Conservation (phyloP, 225 moss, liverwort and hornwort species). For the Takakia lepidozioides region DNA sequence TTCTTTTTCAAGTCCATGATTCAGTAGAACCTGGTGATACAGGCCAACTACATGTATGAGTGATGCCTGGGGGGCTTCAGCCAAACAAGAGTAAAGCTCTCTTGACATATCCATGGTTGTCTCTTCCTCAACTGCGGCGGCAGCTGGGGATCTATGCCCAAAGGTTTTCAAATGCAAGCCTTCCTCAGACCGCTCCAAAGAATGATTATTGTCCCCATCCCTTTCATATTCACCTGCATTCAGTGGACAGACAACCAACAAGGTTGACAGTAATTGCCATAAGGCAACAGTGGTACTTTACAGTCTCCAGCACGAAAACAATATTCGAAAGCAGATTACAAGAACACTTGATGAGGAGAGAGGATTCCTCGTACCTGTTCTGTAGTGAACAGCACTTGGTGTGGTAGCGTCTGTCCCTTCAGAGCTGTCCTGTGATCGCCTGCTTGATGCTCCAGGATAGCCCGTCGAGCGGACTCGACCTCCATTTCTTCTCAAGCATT, state of each 20-base stretch:
- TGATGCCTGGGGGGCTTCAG: constrained; percentile 62
- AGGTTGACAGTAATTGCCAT: too few species aligned
- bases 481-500: constrained; percentile 36
- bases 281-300: neutral
- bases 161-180: constrained; percentile 25
- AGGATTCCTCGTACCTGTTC: constrained; percentile 25
- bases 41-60: constrained; percentile 80
- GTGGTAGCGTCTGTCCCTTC: constrained; percentile 34
- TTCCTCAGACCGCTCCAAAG: constrained; percentile 36
- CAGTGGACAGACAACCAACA: neutral
- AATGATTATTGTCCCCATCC: constrained; percentile 36
- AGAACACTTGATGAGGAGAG: neutral
- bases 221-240: constrained; percentile 35
- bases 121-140: constrained; percentile 23
- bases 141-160: constrained; percentile 18
- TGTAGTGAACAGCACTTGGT: constrained; percentile 30
- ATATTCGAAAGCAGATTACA: neutral
- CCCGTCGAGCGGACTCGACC: constrained; percentile 22
- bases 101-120: constrained; percentile 30
- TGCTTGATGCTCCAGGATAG: constrained; percentile 26
- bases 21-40: constrained; percentile 69
- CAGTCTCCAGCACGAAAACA: neutral
- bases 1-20: constrained; percentile 69
- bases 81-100: constrained; percentile 47
- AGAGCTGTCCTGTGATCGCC: constrained; percentile 34